Base-by-base conservation (phyloP, 345 rosid genomes). In the Fremontodendron californicum region DNA sequence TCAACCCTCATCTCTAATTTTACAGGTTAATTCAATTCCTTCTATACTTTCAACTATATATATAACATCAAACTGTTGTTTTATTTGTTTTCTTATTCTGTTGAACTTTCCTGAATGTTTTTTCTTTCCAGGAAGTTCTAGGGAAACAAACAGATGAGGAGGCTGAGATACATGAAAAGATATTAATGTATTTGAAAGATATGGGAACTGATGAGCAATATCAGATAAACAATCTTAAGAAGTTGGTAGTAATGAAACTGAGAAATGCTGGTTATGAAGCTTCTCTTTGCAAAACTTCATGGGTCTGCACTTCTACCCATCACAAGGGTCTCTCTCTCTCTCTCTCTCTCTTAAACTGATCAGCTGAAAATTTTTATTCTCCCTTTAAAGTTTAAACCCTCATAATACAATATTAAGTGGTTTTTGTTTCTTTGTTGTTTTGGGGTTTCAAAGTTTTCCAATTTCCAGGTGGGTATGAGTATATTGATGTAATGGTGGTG, bases 401-500 rank as follows among this genome's bases (percentile, higher is more conserved):
- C 18, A 58, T 3, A 13, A 57, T 21, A 1, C 33, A 2, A 25
- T 21, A 33, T 21, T 12, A 11, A 7, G 13, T 9, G 5, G 31
- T 29, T 13, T 62, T 25, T 48, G 45, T 16, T 43, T 42, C 3
- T 74, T 18, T 65, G 2, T 60, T 60, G 4, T 60, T 31, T 62
- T 62, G 9, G 39, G 3, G 2, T 65, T 65, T 4, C 27, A 12
- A 55, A 81, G 85, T 73, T 23, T 75, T 78, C 29, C 77, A 72
- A 42, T 79, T 43, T 62, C 70, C 69, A 76, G 85, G 63, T 0
- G 74, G 54, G 9, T 82, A 84, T 48, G 87, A 86, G 76, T 86
- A 82, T n/a, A 71, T 86, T 70, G 89, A 84, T 16, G 85, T 86
- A 16, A 75, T 73, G 79, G 73, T 62, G 68, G 21, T 16, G 77